Evolutionary conservation across 805 yeast species (phyloP), one percentile per base, ranked within the genome.

Genomic region (Candida manassasensis): DNA sequence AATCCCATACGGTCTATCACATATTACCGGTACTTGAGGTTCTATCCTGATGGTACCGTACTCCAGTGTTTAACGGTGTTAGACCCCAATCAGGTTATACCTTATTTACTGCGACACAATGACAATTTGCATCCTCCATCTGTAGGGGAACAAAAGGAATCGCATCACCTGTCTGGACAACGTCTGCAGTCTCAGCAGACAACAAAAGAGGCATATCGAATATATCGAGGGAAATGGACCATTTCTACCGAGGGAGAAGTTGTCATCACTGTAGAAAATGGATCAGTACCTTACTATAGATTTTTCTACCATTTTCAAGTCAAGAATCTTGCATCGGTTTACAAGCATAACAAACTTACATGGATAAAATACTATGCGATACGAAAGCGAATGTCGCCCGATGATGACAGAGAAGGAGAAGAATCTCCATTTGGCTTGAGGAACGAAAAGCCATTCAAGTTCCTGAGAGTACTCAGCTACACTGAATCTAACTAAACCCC

Each of bases 1-100:
- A 77, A 77, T 41, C 96, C 96, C 2, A 75, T 84, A 14, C 77
- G 85, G 46, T 77, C 87, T 53, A 84, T 90, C 27, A 85, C 96
- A 0, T 90, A 90, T 52, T 90, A 86, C 53, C 65, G 98, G 43
- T 93, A 88, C 55, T 59, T 81, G 22, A 67, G 97, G 42, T 88
- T 90, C 50, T 84, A 71, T 53, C 80, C 81, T 0, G 83, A 84
- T 50, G 97, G 97, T 0, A 63, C 73, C 1, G 82, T 86, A 40
- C 60, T 84, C 28, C 76, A 83, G 50, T 69, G 84, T 19, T 69
- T 86, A 18, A 75, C 94, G 0, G 73, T 82, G 3, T 68, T 77
- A 36, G 90, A 84, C 48, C 97, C 97, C 0, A 53, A 57, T 2
- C 55, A 61, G 28, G 79, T 88, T 1, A 80, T 89, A 2, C 81